Base-by-base conservation (phyloP, 108 stramenopile genomes). In the Skeletonema marinoi region DNA sequence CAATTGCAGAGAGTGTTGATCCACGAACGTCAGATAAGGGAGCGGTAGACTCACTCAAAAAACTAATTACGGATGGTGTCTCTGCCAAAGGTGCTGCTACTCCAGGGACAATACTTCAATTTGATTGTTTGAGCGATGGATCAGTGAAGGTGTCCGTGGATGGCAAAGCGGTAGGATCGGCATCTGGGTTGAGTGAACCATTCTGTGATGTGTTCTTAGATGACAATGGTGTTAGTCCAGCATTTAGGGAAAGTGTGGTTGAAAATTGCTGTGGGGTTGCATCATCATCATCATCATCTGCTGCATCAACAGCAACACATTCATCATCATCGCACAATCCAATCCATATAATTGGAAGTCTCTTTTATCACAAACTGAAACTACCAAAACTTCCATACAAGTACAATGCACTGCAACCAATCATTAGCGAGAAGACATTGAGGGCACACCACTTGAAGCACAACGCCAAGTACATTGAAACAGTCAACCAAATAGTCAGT, bases 141-240 rank as follows among this genome's bases (percentile, higher is more conserved):
- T 87, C 87, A n/a, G 86, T 93, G 11, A 87, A 72, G 17, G 90
- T 93, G 1, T 77, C 86, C 32, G 93, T 94, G 19, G 88, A 94
- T 84, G 91, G 91, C 32, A 85, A 81, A 29, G 79, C 66, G 16
- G 77, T 90, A 29, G 93, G 93, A n/a, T 71, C 70, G 10, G 90
- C 90, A 36, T 66, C 81, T 4, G 85, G 81, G 11, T 66, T 94
- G 61, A 73, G 84, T 29, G 78, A 85, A 46, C 88, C 90, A 46
- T 94, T 94, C 73, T 90, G 91, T 77, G 89, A 89, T 82, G 91
- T 94, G 48, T 94, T 89, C 65, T 74, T 94, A 63, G 93, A 92
- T 66, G 93, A 94, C 67, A 91, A 94, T 48, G 75, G 84, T 62
- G 93, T 92, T 1, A 89, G 88, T 61, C 85, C 89, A 2, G 66